These are phyloP conservation scores for Penicillium malachiteum DNA, from an alignment of 495 filamentous ascomycete species.

Conservation along the genomic window DNA sequence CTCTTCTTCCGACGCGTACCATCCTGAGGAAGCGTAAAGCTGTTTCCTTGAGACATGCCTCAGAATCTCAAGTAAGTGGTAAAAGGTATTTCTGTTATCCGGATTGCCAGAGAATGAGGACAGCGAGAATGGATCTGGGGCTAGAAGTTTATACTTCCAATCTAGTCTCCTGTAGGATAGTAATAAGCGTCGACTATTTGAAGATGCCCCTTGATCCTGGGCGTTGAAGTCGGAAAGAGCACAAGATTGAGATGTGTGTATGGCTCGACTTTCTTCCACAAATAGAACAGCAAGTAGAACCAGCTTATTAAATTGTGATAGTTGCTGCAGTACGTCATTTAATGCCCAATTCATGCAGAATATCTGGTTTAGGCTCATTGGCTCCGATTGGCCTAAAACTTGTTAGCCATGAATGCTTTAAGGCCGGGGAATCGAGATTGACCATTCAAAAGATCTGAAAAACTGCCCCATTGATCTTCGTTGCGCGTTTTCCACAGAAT, in stretches of 20 bases:
- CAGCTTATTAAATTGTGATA: background rate
- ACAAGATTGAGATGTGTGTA: background rate
- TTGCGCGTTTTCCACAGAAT: background rate
- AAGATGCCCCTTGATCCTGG: background rate
- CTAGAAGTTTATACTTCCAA: background rate
- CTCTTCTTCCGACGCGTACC: background rate
- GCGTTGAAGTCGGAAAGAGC: background rate
- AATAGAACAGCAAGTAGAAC: background rate
- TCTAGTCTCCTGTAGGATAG: background rate
- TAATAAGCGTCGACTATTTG: background rate
- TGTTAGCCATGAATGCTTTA: background rate
- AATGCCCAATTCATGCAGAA: background rate
- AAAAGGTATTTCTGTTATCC: background rate
- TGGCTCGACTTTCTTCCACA: conserved; percentile 1
- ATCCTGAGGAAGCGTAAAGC: background rate
- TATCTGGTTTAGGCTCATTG: background rate
- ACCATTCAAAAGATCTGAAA: background rate
- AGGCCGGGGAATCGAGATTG: background rate
- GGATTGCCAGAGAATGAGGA: background rate
- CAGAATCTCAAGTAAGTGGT: background rate
- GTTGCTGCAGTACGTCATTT: background rate
- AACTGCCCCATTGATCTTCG: background rate
- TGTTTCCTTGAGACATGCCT: background rate
- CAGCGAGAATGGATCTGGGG: background rate
- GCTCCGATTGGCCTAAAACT: background rate